Base-by-base conservation (phyloP, 2,329 filamentous ascomycete species). In the Elsinoe australis region DNA sequence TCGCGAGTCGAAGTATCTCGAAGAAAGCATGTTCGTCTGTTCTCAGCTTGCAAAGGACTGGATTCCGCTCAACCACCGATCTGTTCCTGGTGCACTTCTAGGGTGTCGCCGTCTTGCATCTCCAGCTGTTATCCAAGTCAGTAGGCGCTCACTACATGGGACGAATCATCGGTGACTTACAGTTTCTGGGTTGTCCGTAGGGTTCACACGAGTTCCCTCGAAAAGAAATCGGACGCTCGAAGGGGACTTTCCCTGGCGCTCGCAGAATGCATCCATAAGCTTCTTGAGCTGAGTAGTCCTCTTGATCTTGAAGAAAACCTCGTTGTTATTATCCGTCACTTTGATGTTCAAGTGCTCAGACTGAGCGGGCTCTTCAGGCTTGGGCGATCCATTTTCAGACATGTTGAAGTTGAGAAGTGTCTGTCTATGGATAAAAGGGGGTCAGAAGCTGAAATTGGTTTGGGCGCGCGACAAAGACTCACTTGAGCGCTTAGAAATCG, bases 241-340 rank as follows among this genome's bases (percentile, higher is more conserved):
- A 5, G 82, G 71, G 26, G 83, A 80, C 74, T 96, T 96, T 59
- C 92, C 92, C 66, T 95, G 89, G 18, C 92, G 80, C 57, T 96
- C 90, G 68, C 92, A 98, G 67, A 96, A 98, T 15, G 92, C 92
- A 53, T 87, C 84, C 92, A 98, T 98, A 49, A 98, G 75, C 74
- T 98, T 98, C 71, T 95, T 92, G 1, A 98, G 79, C 66, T 88
- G 86, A 1, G 92, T 98, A 17, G 84, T 88, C 29, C 89, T 80
- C 82, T 98, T 98, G 73, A 98, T 98, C 76, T 98, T 98, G 76
- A 98, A 98, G 69, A 96, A 98, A 60, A 98, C 90, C 66, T 98
- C 92, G 66, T 98, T 98, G 73, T 95, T 95, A 72, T 94, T 95
- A 60, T 98, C 92, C 0, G 92, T 96, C 10, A 98, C 92, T 67